These are phyloP conservation scores for Arabis hirsuta DNA, from an alignment of 345 rosid genomes.

Conservation along the genomic window DNA sequence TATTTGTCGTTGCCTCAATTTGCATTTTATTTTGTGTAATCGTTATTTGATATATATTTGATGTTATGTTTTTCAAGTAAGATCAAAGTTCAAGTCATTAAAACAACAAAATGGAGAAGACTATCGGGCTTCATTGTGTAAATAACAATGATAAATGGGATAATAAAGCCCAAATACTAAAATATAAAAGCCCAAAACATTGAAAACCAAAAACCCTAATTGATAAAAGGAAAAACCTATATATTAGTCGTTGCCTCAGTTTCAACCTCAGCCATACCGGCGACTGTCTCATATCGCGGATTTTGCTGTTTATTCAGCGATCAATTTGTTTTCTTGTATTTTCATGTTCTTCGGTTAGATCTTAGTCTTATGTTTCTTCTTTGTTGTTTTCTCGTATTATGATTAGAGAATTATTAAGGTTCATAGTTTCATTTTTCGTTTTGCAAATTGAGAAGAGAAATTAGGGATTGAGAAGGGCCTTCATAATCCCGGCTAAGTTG, in stretches of 20 bases:
- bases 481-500: conserved; percentile 47
- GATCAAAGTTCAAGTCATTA: too few relatives aligned
- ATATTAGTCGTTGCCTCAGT: neutral
- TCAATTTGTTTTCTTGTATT: neutral
- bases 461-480: conserved; percentile 32
- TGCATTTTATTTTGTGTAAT: too few relatives aligned
- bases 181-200: neutral
- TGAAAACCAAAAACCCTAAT: conserved; percentile 18
- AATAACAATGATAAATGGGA: neutral
- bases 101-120: too few relatives aligned
- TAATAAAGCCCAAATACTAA: neutral
- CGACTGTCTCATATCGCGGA: neutral
- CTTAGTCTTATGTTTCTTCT: neutral
- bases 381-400: neutral
- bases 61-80: too few relatives aligned
- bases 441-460: conserved; percentile 1
- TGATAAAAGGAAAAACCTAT: neutral
- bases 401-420: neutral
- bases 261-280: neutral
- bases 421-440: neutral
- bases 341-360: conserved; percentile 9
- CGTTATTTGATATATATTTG: too few relatives aligned
- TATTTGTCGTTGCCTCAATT: too few relatives aligned
- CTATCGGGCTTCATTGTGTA: too few relatives aligned
- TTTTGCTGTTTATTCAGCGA: neutral